Evolutionary conservation across 768 basidiomycete genomes (phyloP), one percentile per base, ranked within the genome.

Genomic region (Gelatoporia subvermispora): DNA sequence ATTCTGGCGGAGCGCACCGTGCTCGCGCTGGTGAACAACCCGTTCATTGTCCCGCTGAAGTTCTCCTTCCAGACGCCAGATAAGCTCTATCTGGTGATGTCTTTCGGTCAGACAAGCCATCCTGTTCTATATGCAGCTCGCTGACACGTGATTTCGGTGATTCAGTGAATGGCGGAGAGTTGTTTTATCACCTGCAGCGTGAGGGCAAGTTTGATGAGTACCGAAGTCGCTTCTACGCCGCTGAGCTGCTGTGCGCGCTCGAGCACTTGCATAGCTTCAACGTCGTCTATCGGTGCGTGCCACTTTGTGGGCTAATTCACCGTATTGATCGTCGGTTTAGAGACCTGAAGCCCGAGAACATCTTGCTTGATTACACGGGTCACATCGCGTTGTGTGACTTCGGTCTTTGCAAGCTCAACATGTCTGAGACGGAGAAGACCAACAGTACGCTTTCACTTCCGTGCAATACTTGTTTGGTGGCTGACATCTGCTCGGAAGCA

Each of bases 371-470:
- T 68, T 98, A 95, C 60, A 94, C 93, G 0, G 95, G 95, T 8
- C 95, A 99, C 61, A 98, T 99, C 55, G 94, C 95, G 1, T 72
- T 99, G 28, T 99, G 95, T 61, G 95, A 99, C 66, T 99, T 99
- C 62, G 95, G 92, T n/a, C 77, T 93, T 21, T 94, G 91, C 68
- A 93, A 93, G 64, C 71, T 93, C 24, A 97, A 98, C 69, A 98
- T 99, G 95, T 88, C 91, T 0, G 93, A 96, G 66, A 85, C 86
- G 1, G 94, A 97, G 65, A 95, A 95, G 65, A 98, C 95, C 16
- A 97, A 97, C 69, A 98, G 89, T 91, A 60, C 56, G 82, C 63
- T 8, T 21, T 47, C 13, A 36, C 47, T 45, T 18, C 41, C 36
- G 45, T 35, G 28, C 55, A 50, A 59, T 50, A 31, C 28, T 7